Evolutionary conservation across 1,284 basidiomycete genomes (phyloP), one percentile per base, ranked within the genome.

Genomic region (Anthracocystis setariae): DNA sequence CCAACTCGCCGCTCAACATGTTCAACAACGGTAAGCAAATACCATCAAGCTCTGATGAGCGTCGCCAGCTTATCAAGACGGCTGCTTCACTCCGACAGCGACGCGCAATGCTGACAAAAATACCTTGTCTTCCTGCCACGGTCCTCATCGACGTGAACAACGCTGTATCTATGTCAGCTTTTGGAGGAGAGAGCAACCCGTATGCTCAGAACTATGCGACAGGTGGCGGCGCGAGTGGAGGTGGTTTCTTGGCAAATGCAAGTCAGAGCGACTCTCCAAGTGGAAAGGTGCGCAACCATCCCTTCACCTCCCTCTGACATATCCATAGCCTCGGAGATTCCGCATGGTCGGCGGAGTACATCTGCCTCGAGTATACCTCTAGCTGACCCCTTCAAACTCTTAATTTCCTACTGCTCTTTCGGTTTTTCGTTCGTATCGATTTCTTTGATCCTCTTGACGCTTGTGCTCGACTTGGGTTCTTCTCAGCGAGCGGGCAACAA

Each of bases 151-250:
- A n/a, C n/a, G n/a, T n/a, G n/a, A n/a, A n/a, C n/a, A n/a, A n/a
- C n/a, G n/a, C n/a, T n/a, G n/a, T n/a, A n/a, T n/a, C n/a, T n/a
- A n/a, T n/a, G 17, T 29, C 20, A 70, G 67, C 52, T 7, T 64
- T 53, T 13, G 68, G 62, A 53, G 62, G 56, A 17, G 62, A 65
- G 20, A 48, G 51, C 53, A 74, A 74, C 46, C 72, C 74, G 46
- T 77, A 77, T 39, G 72, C 57, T n/a, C 67, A 71, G 25, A 77
- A 77, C 54, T 74, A 77, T 46, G 50, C 66, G 17, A 76, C 74
- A 38, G 74, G 74, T 12, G 74, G 74, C 38, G 74, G 74, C 25
- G 63, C 60, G 7, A 65, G 68, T 25, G 73, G 68, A 46, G 73
- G 73, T n/a, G 74, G 74, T 44, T 76, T 76, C 49, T 47, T 76